Conservation (phyloP, 345 rosid species). For the Linum tenue region DNA sequence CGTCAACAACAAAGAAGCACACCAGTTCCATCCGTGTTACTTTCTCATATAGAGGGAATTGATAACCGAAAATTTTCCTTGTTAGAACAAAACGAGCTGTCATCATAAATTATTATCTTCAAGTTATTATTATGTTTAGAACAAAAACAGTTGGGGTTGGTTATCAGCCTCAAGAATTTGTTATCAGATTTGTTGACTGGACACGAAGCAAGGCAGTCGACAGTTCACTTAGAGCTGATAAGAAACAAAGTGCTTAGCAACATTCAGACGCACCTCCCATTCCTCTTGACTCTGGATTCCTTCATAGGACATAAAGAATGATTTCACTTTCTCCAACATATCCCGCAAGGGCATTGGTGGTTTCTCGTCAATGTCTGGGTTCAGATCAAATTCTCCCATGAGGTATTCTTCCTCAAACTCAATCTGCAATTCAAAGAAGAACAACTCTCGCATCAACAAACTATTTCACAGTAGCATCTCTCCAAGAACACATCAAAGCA, state of each 20-base stretch:
- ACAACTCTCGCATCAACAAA: not conserved
- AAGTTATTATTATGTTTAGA: too few species aligned
- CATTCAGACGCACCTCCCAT: constrained; percentile 61
- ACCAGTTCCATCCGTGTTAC: not conserved
- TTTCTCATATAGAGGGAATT: too few species aligned
- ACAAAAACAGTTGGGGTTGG: too few species aligned
- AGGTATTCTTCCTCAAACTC: constrained; percentile 84
- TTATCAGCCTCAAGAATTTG: too few species aligned
- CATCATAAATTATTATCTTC: too few species aligned
- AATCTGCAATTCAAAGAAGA: constrained; percentile 36
- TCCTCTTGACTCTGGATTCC: constrained; percentile 80
- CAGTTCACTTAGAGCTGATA: not conserved
- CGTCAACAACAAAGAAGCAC: not conserved
- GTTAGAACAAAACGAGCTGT: too few species aligned
- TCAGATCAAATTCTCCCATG: constrained; percentile 66
- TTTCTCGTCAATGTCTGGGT: constrained; percentile 84
- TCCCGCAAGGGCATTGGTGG: constrained; percentile 73
- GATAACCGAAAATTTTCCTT: too few species aligned
- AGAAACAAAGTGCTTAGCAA: not conserved
- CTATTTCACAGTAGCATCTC: not conserved
- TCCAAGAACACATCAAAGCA: not conserved
- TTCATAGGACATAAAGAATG: constrained; percentile 81
- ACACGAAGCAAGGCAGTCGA: not conserved
- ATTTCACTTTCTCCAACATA: constrained; percentile 81
- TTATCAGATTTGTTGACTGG: not conserved